Evolutionary conservation across 495 filamentous ascomycete species (phyloP).

Genomic region (Trichoderma reesei): DNA sequence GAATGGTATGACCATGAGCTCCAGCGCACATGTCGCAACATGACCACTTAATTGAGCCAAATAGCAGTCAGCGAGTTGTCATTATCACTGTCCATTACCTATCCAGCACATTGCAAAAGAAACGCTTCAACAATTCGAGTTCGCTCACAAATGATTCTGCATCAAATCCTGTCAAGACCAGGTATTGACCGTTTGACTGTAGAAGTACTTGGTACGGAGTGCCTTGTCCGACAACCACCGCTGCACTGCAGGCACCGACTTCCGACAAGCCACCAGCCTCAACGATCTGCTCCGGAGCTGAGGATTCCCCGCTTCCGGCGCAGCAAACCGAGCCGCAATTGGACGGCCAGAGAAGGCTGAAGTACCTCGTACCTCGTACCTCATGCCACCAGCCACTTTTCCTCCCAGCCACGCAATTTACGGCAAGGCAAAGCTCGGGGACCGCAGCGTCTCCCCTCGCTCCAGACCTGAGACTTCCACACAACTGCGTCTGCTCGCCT

Average conservation of each 20-base stretch:
- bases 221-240: neutral
- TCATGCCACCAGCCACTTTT: neutral
- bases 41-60: too few relatives aligned
- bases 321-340: neutral
- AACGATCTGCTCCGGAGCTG: neutral
- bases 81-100: too few relatives aligned
- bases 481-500: neutral
- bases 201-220: neutral
- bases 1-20: too few relatives aligned
- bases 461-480: slow-evolving; percentile 2
- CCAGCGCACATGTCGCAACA: too few relatives aligned
- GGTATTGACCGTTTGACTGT: neutral
- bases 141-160: too few relatives aligned
- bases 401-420: slow-evolving; percentile 8
- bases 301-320: neutral
- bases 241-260: neutral
- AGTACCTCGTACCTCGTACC: neutral
- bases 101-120: too few relatives aligned
- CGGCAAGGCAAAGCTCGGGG: neutral
- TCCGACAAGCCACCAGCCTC: neutral
- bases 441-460: slow-evolving; percentile 3
- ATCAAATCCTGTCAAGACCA: too few relatives aligned
- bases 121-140: too few relatives aligned
- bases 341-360: neutral
- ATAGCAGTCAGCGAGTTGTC: too few relatives aligned